Conservation (phyloP, 2,329 filamentous ascomycete species). For the Fusarium duplospermum region DNA sequence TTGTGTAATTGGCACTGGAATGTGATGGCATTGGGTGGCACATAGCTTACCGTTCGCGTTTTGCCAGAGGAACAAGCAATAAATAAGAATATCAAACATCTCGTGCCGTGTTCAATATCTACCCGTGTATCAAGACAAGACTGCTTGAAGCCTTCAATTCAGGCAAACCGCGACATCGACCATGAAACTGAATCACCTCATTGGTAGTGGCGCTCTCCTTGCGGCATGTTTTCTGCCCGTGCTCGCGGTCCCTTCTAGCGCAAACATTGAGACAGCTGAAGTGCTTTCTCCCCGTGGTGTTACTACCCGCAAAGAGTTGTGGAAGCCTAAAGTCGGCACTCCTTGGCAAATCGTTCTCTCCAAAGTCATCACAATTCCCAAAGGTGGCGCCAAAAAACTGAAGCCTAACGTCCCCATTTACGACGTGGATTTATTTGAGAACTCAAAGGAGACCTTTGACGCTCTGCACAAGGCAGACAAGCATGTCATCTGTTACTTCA, state of each 20-base stretch:
- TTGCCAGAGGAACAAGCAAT: not conserved
- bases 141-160: not conserved
- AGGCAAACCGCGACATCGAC: not conserved
- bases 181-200: not conserved
- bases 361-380: constrained; percentile 56
- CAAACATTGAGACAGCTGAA: not conserved
- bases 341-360: constrained; percentile 73
- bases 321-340: constrained; percentile 64
- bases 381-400: constrained; percentile 45
- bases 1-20: not conserved
- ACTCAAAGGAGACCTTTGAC: constrained; percentile 55
- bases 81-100: not conserved
- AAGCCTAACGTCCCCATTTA: constrained; percentile 62
- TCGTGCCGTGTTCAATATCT: not conserved
- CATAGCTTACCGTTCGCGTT: not conserved
- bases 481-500: constrained; percentile 81
- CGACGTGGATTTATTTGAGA: constrained; percentile 68
- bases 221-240: not conserved
- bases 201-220: not conserved
- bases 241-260: not conserved
- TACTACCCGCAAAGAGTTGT: constrained; percentile 48
- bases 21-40: not conserved
- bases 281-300: not conserved
- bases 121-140: not conserved
- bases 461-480: constrained; percentile 67